These are phyloP conservation scores for Microbotryum violaceum DNA, from an alignment of 1,284 basidiomycete species.

Conservation along the genomic window DNA sequence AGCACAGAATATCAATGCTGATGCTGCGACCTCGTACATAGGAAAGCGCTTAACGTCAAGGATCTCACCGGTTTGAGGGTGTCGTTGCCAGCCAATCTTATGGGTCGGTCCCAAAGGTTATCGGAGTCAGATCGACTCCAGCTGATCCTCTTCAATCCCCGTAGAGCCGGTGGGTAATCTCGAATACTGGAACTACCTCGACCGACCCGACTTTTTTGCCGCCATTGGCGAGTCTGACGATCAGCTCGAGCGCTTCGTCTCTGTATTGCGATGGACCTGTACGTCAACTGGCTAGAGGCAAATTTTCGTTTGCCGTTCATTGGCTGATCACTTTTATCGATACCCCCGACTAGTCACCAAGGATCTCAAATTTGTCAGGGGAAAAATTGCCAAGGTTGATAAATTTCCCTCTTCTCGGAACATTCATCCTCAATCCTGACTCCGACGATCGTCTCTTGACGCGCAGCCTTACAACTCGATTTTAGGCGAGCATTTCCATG, in stretches of 20 bases:
- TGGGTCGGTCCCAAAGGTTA: background rate
- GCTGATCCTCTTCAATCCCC: too few relatives aligned
- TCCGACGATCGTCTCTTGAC: conserved; percentile 8
- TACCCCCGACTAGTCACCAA: conserved; percentile 55
- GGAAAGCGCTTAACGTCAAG: conserved; percentile 25
- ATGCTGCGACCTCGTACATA: too few relatives aligned
- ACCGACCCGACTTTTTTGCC: conserved; percentile 68
- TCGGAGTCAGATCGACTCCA: background rate
- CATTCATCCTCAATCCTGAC: background rate
- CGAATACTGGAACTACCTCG: conserved; percentile 85
- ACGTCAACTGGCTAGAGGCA: background rate
- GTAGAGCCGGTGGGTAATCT: conserved; percentile 87
- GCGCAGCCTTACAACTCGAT: conserved; percentile 58
- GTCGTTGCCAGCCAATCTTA: conserved; percentile 19
- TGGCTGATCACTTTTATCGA: background rate
- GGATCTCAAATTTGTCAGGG: conserved; percentile 87
- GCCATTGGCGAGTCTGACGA: conserved; percentile 40
- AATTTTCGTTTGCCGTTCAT: background rate
- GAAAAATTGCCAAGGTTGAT: background rate
- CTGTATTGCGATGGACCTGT: conserved; percentile 72
- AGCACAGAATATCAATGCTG: too few relatives aligned
- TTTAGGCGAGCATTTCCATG: conserved; percentile 76
- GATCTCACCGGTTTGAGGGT: conserved; percentile 20
- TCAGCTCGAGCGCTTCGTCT: conserved; percentile 87
- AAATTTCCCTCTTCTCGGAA: background rate